phyloP scores from a whole-genome alignment of 352 stramenopile genomes.

The Nothophytophthora sp. region DNA sequence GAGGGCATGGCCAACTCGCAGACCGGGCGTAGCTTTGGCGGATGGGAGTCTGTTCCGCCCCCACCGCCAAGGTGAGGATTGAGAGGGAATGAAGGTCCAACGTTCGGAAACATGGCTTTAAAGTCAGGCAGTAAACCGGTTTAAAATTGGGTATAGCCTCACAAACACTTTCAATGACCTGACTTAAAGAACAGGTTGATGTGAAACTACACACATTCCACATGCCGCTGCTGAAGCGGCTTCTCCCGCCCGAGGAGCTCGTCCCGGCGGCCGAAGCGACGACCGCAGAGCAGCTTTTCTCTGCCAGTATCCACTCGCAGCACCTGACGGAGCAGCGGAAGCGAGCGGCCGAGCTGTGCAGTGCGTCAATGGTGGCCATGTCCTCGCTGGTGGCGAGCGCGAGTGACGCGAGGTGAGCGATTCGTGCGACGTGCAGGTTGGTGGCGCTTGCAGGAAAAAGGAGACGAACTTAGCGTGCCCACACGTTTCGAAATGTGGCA shows the following conservation, averaged over 20 bases:
- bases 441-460: background rate
- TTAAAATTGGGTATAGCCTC: background rate
- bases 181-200: background rate
- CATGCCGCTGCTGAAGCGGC: slow-evolving; percentile 45
- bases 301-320: slow-evolving; percentile 46
- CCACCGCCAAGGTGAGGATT: slow-evolving; percentile 8
- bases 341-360: slow-evolving; percentile 38
- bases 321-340: slow-evolving; percentile 23
- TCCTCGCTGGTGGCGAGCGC: slow-evolving; percentile 16
- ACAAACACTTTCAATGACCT: background rate
- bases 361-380: slow-evolving; percentile 34
- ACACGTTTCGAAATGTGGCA: no score
- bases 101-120: background rate
- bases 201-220: background rate
- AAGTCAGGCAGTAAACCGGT: background rate
- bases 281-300: slow-evolving; percentile 53
- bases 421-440: slow-evolving; percentile 2
- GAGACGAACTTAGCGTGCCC: no score
- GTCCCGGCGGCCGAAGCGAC: slow-evolving; percentile 9
- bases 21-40: no score
- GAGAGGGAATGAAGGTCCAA: background rate
- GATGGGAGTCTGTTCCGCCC: no score
- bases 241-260: slow-evolving; percentile 21
- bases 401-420: slow-evolving; percentile 3
- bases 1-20: slow-evolving; percentile 23